A percentile compares a stretch with the other conserved stretches of the same genome.
phyloP scores from a whole-genome alignment of 495 filamentous ascomycete species.

The Aspergillus biplanus region DNA sequence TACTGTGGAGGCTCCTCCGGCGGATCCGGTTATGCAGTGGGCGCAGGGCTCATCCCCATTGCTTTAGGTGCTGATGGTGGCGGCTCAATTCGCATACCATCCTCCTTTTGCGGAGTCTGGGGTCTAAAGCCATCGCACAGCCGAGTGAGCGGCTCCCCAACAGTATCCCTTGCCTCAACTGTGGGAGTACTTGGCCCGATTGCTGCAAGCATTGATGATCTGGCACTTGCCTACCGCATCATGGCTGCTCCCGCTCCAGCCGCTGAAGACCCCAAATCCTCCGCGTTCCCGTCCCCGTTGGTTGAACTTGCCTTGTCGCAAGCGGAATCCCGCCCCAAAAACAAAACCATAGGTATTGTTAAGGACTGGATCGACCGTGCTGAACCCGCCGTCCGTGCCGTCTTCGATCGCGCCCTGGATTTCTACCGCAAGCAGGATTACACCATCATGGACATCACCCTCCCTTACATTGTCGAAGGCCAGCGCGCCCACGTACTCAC shows the following conservation, averaged over 20 bases:
- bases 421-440: constrained; percentile 68
- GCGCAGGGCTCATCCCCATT: constrained; percentile 77
- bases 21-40: constrained; percentile 78
- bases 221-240: constrained; percentile 79
- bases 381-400: constrained; percentile 60
- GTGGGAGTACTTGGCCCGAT: constrained; percentile 77
- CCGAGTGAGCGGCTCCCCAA: constrained; percentile 68
- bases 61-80: constrained; percentile 86
- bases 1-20: constrained; percentile 91
- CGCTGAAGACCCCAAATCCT: constrained; percentile 47
- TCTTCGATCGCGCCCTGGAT: constrained; percentile 62
- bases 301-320: constrained; percentile 9
- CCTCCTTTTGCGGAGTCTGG: constrained; percentile 83
- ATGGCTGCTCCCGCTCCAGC: constrained; percentile 72
- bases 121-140: constrained; percentile 85
- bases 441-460: constrained; percentile 67
- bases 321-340: constrained; percentile 28
- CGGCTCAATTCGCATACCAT: constrained; percentile 81
- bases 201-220: constrained; percentile 74
- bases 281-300: constrained; percentile 54
- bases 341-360: constrained; percentile 70
- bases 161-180: constrained; percentile 61
- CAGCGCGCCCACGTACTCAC: constrained; percentile 80
- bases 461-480: constrained; percentile 75
- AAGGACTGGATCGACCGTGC: constrained; percentile 75